Conservation (phyloP, 169 alveolate species). For the Babesia ovata region DNA sequence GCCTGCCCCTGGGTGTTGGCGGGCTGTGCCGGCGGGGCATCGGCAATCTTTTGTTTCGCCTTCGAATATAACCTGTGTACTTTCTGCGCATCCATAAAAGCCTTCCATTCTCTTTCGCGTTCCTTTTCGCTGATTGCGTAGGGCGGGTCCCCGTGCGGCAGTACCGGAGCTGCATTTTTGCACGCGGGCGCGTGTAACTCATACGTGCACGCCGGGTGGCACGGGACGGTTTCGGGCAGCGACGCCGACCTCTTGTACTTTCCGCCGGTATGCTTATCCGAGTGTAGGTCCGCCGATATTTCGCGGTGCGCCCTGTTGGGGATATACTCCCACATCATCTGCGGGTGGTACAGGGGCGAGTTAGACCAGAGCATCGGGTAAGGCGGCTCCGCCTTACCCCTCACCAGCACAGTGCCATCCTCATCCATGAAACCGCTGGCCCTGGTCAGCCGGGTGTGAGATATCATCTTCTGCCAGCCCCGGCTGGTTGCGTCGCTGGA, state of each 20-base stretch:
- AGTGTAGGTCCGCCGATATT: constrained; percentile 40
- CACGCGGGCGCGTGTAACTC: constrained; percentile 12
- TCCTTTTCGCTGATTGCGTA: constrained; percentile 30
- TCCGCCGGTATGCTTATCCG: constrained; percentile 10
- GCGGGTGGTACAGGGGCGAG: constrained; percentile 82
- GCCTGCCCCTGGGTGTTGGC: constrained; percentile 2
- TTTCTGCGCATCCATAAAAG: background rate
- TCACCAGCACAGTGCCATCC: constrained; percentile 85
- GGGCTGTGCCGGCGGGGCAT: constrained; percentile 3
- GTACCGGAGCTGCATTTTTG: background rate
- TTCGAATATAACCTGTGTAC: background rate
- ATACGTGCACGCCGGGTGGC: constrained; percentile 18
- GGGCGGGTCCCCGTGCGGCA: constrained; percentile 6
- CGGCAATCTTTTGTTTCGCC: background rate
- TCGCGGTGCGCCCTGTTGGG: constrained; percentile 69
- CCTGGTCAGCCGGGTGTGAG: constrained; percentile 85
- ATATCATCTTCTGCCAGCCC: constrained; percentile 92
- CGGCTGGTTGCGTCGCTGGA: constrained; percentile 86
- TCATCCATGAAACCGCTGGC: constrained; percentile 89
- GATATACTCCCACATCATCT: constrained; percentile 83
- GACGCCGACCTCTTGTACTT: constrained; percentile 18
- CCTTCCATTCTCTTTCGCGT: background rate
- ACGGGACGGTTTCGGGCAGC: background rate
- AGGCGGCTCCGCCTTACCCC: constrained; percentile 91
- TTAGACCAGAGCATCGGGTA: constrained; percentile 86